A percentile compares a stretch with the other conserved stretches of the same genome.
Conservation (phyloP, 148 eudicot species). For the Limonium bicolor region DNA sequence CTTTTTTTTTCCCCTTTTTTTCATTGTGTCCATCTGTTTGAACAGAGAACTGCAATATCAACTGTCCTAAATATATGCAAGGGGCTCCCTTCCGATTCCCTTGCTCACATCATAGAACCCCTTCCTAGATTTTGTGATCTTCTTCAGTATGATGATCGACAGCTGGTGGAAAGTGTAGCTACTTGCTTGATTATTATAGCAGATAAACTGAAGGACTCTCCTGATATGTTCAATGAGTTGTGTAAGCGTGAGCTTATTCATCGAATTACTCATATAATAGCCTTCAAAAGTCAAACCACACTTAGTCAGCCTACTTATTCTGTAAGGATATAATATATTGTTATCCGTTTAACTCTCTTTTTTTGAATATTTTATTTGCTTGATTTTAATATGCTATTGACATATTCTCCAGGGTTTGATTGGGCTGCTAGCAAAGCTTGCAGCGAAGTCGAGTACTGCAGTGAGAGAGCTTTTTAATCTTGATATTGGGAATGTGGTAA, state of each 20-base stretch:
- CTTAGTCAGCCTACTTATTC: conserved; percentile 40
- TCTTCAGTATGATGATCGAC: conserved; percentile 72
- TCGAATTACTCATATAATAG: conserved; percentile 46
- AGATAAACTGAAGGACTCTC: conserved; percentile 39
- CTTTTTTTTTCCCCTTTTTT: conserved; percentile 1
- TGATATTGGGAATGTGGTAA: conserved; percentile 43
- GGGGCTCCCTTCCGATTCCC: conserved; percentile 63
- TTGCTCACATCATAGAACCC: conserved; percentile 65
- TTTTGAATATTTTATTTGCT: no score
- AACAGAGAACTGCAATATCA: conserved; percentile 78
- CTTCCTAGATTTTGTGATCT: conserved; percentile 77
- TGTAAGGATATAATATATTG: conserved; percentile 34
- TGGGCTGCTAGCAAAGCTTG: conserved; percentile 67
- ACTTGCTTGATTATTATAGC: conserved; percentile 67
- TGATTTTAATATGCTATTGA: no score
- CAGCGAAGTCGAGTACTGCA: conserved; percentile 68
- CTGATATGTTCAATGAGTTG: conserved; percentile 55
- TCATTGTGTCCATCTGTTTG: not conserved
- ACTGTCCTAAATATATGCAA: conserved; percentile 78
- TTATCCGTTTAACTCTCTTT: no score
- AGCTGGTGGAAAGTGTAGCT: conserved; percentile 90
- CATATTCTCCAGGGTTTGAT: conserved; percentile 50
- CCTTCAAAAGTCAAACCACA: conserved; percentile 49
- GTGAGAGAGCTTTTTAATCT: conserved; percentile 63
- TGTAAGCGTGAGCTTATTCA: conserved; percentile 59